Evolutionary conservation across 257 asterid species (phyloP).

Genomic region (Nicotiana paniculata): DNA sequence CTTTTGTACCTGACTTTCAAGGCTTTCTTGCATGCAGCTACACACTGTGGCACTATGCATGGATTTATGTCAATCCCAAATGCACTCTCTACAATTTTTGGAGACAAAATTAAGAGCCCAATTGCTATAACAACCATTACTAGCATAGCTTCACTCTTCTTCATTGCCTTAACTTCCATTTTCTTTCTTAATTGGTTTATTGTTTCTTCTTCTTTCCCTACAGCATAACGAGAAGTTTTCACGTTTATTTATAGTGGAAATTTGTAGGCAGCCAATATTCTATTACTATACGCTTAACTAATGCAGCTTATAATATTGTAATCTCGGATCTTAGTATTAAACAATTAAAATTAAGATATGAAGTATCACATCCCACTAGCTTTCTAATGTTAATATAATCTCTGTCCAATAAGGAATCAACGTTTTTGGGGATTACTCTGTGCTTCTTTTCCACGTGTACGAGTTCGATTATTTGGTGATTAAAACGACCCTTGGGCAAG

Average conservation of each 20-base stretch:
- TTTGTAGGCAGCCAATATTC: background rate
- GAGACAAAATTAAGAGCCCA: constrained; percentile 16
- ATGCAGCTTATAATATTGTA: background rate
- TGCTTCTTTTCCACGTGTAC: background rate
- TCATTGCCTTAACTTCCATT: background rate
- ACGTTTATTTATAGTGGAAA: background rate
- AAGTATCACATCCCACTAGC: background rate
- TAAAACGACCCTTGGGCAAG: background rate
- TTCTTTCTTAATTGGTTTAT: background rate
- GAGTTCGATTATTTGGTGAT: background rate
- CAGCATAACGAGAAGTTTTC: background rate
- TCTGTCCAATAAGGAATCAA: background rate
- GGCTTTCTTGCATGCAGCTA: constrained; percentile 41
- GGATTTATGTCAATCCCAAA: constrained; percentile 43
- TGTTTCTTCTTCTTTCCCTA: background rate
- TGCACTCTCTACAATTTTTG: constrained; percentile 39
- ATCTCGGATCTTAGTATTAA: background rate
- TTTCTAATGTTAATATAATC: background rate
- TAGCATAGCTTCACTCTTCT: constrained; percentile 4
- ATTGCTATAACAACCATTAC: background rate
- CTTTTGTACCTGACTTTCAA: constrained; percentile 25
- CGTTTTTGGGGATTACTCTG: background rate
- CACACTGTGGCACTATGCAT: constrained; percentile 40
- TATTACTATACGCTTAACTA: background rate
- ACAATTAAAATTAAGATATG: background rate